Evolutionary conservation across 768 basidiomycete genomes (phyloP).

Genomic region (Kondoa malvinella): DNA sequence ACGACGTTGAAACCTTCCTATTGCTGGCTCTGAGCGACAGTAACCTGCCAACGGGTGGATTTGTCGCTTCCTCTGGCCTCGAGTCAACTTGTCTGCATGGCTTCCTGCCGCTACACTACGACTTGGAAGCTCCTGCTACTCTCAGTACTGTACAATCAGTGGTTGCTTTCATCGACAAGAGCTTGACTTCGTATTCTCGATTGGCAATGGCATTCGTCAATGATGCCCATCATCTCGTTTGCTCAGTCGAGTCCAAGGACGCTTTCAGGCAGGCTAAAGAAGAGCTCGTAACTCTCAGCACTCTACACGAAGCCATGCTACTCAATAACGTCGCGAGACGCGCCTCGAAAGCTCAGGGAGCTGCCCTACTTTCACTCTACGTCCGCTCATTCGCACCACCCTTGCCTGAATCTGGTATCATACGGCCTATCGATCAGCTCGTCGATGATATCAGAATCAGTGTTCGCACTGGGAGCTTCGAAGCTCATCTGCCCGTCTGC

Average conservation of each 20-base stretch:
- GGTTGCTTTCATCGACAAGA: conserved; percentile 51
- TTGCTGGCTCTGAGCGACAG: conserved; percentile 14
- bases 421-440: conserved; percentile 45
- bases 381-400: conserved; percentile 59
- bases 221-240: conserved; percentile 45
- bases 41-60: conserved; percentile 91
- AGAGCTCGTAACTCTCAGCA: conserved; percentile 41
- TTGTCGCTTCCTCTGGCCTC: conserved; percentile 82
- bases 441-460: conserved; percentile 41
- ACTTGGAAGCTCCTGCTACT: background rate
- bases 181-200: conserved; percentile 57
- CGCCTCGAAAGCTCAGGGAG: conserved; percentile 78
- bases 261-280: conserved; percentile 12
- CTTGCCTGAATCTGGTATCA: conserved; percentile 6
- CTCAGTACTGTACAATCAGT: conserved; percentile 7
- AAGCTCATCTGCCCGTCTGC: conserved; percentile 74
- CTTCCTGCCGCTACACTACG: conserved; percentile 36
- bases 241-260: background rate
- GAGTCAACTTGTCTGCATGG: conserved; percentile 83
- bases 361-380: conserved; percentile 76
- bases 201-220: conserved; percentile 63
- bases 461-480: conserved; percentile 43
- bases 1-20: background rate
- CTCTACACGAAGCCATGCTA: conserved; percentile 64
- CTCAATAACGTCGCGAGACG: conserved; percentile 76